Evolutionary conservation across 768 basidiomycete genomes (phyloP).

Genomic region (Leccinum broughii): DNA sequence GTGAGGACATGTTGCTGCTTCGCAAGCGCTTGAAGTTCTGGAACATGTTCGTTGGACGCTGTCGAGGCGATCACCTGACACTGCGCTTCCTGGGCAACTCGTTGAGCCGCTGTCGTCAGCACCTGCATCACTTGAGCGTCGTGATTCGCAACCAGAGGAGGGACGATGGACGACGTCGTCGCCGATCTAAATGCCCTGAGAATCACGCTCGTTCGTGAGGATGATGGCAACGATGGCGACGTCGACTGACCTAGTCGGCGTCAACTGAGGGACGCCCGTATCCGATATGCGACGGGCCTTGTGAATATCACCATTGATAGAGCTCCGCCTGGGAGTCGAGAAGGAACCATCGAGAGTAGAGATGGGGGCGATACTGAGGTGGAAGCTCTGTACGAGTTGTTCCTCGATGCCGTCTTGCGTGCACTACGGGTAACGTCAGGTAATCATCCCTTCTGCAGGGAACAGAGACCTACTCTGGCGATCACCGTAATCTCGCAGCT

Average conservation of each 20-base stretch:
- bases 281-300: constrained; percentile 45
- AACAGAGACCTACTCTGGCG: constrained; percentile 59
- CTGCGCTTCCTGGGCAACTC: constrained; percentile 73
- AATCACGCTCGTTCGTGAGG: constrained; percentile 9
- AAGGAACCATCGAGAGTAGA: constrained; percentile 48
- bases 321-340: constrained; percentile 46
- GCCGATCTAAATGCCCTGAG: constrained; percentile 35
- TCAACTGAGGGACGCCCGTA: constrained; percentile 34
- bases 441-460: background rate
- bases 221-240: background rate
- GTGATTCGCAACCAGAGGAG: constrained; percentile 40
- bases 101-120: constrained; percentile 72
- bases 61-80: constrained; percentile 60
- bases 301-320: constrained; percentile 45
- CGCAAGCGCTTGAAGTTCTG: constrained; percentile 64
- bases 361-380: constrained; percentile 71
- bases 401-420: constrained; percentile 75
- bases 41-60: constrained; percentile 44
- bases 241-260: constrained; percentile 30
- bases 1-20: constrained; percentile 82
- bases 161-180: constrained; percentile 28
- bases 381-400: constrained; percentile 62
- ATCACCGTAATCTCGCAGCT: constrained; percentile 73
- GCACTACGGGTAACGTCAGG: constrained; percentile 38
- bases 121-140: constrained; percentile 79